Percentiles rank a stretch among this genome's conserved stretches.
Conservation (phyloP, 768 basidiomycete genomes). For the Suillus lakei region DNA sequence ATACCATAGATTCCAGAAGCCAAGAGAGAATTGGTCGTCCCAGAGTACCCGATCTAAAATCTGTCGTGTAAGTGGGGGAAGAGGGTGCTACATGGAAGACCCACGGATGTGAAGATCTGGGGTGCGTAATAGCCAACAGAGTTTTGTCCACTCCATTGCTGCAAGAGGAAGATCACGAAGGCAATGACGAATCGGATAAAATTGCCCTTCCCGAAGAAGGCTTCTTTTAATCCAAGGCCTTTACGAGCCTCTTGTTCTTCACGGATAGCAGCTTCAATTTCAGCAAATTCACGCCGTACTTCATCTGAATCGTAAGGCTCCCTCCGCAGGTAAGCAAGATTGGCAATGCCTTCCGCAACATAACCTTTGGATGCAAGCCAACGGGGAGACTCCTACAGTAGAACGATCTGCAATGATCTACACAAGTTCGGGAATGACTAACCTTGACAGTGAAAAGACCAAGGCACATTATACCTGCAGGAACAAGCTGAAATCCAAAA, state of each 20-base stretch:
- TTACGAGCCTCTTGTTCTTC: conserved; percentile 71
- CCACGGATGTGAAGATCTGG: conserved; percentile 69
- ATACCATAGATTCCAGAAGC: conserved; percentile 75
- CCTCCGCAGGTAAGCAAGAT: conserved; percentile 68
- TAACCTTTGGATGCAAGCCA: conserved; percentile 73
- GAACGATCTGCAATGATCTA: conserved; percentile 17
- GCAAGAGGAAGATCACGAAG: conserved; percentile 76
- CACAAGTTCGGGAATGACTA: neutral
- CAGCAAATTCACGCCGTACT: conserved; percentile 67
- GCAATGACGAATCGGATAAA: conserved; percentile 85
- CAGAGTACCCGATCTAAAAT: conserved; percentile 66
- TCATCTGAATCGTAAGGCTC: conserved; percentile 44
- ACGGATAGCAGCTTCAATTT: conserved; percentile 79
- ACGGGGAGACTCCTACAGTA: conserved; percentile 70
- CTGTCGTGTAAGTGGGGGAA: neutral
- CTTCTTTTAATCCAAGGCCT: conserved; percentile 71
- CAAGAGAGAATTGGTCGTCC: conserved; percentile 61
- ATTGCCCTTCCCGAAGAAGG: conserved; percentile 84
- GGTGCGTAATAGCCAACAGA: conserved; percentile 80
- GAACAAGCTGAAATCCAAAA: conserved; percentile 77
- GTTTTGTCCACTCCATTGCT: conserved; percentile 88
- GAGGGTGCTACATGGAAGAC: conserved; percentile 19
- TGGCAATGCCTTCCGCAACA: conserved; percentile 54
- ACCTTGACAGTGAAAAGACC: conserved; percentile 72
- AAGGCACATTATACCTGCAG: conserved; percentile 69